phyloP scores from a whole-genome alignment of 2,329 filamentous ascomycete species.

The Pseudogymnoascus sp. region DNA sequence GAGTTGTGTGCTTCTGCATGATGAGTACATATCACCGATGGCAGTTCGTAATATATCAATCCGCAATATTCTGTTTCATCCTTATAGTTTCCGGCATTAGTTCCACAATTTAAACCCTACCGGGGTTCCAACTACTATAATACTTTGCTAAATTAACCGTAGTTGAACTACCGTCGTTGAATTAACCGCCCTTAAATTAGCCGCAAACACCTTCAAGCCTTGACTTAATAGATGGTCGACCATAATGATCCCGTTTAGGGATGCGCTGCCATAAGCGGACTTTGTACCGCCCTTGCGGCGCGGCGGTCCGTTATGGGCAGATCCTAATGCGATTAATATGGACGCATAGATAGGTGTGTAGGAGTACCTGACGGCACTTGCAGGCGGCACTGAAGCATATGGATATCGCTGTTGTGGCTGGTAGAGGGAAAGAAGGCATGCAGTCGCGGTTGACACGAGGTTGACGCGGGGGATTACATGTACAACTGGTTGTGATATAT shows the following conservation, averaged over 20 bases:
- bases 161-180: too few species aligned
- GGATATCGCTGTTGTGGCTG: slow-evolving; percentile 58
- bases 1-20: neutral
- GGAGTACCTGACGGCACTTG: slow-evolving; percentile 60
- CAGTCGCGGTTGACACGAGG: too few species aligned
- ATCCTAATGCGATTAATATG: slow-evolving; percentile 45
- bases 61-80: neutral
- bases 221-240: neutral
- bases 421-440: too few species aligned
- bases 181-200: neutral
- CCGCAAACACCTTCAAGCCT: neutral
- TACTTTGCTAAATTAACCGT: neutral
- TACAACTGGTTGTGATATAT: neutral
- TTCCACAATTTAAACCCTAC: neutral
- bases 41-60: neutral
- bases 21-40: neutral
- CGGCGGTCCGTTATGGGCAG: neutral
- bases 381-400: slow-evolving; percentile 59
- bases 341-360: slow-evolving; percentile 78
- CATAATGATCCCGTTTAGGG: neutral
- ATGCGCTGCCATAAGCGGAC: neutral
- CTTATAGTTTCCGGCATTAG: neutral
- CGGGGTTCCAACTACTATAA: neutral
- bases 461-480: too few species aligned
- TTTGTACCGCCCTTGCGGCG: neutral